Conservation (phyloP, 441 rosid genomes). For the Gossypium davidsonii region DNA sequence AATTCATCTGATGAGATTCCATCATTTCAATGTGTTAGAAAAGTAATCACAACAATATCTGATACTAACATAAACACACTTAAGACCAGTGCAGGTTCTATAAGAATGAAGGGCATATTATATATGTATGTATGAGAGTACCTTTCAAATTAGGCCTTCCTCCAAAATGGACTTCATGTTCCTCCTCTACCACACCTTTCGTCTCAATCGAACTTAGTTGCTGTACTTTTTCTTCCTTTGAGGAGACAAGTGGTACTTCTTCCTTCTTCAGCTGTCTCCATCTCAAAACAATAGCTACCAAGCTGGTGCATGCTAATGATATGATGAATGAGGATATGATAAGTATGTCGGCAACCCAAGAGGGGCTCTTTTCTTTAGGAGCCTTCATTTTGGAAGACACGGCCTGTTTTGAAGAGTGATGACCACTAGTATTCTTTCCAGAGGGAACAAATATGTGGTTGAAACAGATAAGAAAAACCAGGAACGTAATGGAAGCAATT, state of each 20-base stretch:
- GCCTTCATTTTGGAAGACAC: constrained; percentile 25
- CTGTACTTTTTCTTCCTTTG: constrained; percentile 20
- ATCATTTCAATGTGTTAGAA: background rate
- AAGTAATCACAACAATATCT: background rate
- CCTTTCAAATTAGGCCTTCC: constrained; percentile 74
- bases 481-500: constrained; percentile 36
- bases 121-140: constrained; percentile 13
- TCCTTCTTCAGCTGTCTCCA: constrained; percentile 42
- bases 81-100: background rate
- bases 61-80: background rate
- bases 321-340: constrained; percentile 47
- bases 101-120: background rate
- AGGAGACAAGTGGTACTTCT: constrained; percentile 28
- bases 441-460: constrained; percentile 44
- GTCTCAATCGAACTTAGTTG: constrained; percentile 25
- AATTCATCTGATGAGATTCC: constrained; percentile 39
- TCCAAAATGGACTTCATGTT: constrained; percentile 56
- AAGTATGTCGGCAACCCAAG: constrained; percentile 51
- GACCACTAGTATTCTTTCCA: constrained; percentile 28
- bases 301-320: constrained; percentile 30
- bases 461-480: constrained; percentile 44
- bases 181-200: constrained; percentile 30
- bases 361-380: constrained; percentile 50
- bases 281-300: constrained; percentile 41
- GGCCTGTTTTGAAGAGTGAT: constrained; percentile 25